phyloP scores from a whole-genome alignment of 2,329 filamentous ascomycete species.

The Curvularia verruculosa region DNA sequence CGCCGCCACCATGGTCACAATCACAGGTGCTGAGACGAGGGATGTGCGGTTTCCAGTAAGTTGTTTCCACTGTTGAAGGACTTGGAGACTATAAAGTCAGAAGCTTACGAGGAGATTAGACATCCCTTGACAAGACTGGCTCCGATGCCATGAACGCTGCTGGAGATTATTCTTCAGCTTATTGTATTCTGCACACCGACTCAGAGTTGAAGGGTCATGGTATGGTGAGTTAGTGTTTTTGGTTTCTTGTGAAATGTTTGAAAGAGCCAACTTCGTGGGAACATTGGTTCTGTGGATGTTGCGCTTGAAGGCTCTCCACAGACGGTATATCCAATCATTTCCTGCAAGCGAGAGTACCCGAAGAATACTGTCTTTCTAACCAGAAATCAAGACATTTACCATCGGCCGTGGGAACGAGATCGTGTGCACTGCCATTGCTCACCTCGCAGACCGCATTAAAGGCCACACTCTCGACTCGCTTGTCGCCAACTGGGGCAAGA shows the following conservation, averaged over 20 bases:
- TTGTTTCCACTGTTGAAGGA: neutral
- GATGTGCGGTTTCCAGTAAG: slow-evolving; percentile 58
- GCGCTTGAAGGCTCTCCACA: neutral
- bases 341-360: neutral
- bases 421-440: slow-evolving; percentile 81
- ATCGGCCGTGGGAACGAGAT: slow-evolving; percentile 92
- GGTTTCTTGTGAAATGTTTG: neutral
- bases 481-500: slow-evolving; percentile 81
- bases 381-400: slow-evolving; percentile 67
- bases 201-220: slow-evolving; percentile 74
- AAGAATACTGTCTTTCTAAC: neutral
- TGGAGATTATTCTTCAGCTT: slow-evolving; percentile 91
- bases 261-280: neutral
- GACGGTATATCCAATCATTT: neutral
- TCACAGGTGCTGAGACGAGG: slow-evolving; percentile 53
- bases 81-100: neutral
- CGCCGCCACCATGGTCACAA: slow-evolving; percentile 50
- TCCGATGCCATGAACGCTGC: slow-evolving; percentile 97
- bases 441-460: slow-evolving; percentile 76
- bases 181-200: slow-evolving; percentile 87
- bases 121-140: slow-evolving; percentile 94
- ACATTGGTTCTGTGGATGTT: neutral
- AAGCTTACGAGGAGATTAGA: slow-evolving; percentile 51
- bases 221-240: slow-evolving; percentile 67
- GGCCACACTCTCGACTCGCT: slow-evolving; percentile 78